phyloP scores from a whole-genome alignment of 2,329 filamentous ascomycete genomes.

The Penicillium sp. region DNA sequence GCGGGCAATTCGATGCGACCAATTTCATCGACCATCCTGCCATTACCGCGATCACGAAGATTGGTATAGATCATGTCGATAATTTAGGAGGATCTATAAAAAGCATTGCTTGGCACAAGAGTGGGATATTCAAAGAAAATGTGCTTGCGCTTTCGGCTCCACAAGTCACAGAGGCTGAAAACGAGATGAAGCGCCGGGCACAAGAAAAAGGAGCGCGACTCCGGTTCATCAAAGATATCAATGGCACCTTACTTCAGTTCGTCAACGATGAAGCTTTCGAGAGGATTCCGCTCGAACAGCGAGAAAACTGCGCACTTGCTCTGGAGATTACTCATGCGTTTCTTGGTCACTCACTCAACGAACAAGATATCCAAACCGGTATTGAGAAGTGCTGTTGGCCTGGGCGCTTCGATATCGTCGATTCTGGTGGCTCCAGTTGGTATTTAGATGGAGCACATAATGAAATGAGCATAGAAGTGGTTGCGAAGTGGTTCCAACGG shows the following conservation, averaged over 20 bases:
- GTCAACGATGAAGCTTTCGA: slow-evolving; percentile 45
- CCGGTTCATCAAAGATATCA: no score
- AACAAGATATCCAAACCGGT: slow-evolving; percentile 24
- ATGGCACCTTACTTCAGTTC: no score
- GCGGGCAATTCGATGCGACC: slow-evolving; percentile 70
- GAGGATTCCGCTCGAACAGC: slow-evolving; percentile 45
- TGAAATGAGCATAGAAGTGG: slow-evolving; percentile 39
- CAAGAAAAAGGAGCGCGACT: no score
- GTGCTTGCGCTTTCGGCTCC: slow-evolving; percentile 61
- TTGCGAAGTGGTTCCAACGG: slow-evolving; percentile 39
- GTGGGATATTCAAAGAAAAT: slow-evolving; percentile 68
- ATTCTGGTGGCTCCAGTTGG: slow-evolving; percentile 28
- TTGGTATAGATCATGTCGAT: slow-evolving; percentile 70
- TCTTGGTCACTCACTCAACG: slow-evolving; percentile 8
- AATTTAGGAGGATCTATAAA: slow-evolving; percentile 65
- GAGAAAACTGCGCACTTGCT: slow-evolving; percentile 23
- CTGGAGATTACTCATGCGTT: slow-evolving; percentile 12
- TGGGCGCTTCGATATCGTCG: slow-evolving; percentile 35
- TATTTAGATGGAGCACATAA: slow-evolving; percentile 48
- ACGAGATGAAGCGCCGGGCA: no score
- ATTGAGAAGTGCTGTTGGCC: slow-evolving; percentile 33
- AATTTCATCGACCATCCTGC: slow-evolving; percentile 64
- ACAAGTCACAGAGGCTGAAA: slow-evolving; percentile 50
- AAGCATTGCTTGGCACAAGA: slow-evolving; percentile 74
- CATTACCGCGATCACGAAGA: slow-evolving; percentile 63